These are phyloP conservation scores for Quercus cerris DNA, from an alignment of 306 rosid species.

Conservation along the genomic window DNA sequence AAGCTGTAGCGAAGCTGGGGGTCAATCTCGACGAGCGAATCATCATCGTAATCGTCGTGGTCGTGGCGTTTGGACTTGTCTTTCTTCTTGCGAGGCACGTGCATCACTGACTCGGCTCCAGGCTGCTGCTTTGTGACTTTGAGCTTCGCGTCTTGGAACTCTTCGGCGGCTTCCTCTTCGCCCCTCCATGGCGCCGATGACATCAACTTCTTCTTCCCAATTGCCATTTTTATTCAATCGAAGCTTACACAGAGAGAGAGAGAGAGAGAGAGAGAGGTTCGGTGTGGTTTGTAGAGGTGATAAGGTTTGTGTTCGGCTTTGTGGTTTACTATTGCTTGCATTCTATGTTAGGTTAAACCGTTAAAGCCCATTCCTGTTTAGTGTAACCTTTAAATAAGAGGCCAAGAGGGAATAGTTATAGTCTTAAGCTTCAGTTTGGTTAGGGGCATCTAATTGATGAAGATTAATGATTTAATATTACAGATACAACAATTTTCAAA, in stretches of 20 bases:
- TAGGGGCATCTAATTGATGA: too few relatives aligned
- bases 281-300: not conserved
- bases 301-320: not conserved
- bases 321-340: not conserved
- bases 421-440: too few relatives aligned
- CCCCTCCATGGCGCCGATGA: slow-evolving; percentile 98
- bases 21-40: slow-evolving; percentile 64
- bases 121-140: slow-evolving; percentile 68
- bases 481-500: too few relatives aligned
- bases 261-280: too few relatives aligned
- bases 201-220: slow-evolving; percentile 64
- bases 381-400: not conserved
- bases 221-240: slow-evolving; percentile 19
- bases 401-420: too few relatives aligned
- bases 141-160: slow-evolving; percentile 63
- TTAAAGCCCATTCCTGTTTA: not conserved
- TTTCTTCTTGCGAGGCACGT: slow-evolving; percentile 62
- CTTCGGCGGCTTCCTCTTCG: slow-evolving; percentile 40
- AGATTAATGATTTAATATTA: too few relatives aligned
- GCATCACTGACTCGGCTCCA: slow-evolving; percentile 66
- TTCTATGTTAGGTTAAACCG: not conserved
- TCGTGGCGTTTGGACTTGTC: slow-evolving; percentile 33
- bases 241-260: not conserved
- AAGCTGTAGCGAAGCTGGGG: slow-evolving; percentile 96
- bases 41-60: slow-evolving; percentile 32